Percentiles rank a stretch among this genome's conserved stretches.
These are phyloP conservation scores for Athelia sp. DNA, from an alignment of 1,284 basidiomycete species.

Conservation along the genomic window DNA sequence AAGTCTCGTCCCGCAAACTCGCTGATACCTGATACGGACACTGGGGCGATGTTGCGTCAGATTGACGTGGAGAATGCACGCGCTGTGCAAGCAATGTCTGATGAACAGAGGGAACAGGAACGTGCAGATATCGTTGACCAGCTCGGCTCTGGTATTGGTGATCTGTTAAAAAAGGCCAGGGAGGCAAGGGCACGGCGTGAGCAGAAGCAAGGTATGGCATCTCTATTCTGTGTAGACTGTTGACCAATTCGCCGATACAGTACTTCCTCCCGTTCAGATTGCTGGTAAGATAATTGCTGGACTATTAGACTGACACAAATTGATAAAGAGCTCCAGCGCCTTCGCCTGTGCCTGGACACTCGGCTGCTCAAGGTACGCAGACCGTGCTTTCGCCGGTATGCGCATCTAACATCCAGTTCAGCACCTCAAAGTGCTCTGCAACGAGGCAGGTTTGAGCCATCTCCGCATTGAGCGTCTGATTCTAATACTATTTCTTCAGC, in stretches of 20 bases:
- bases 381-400: background rate
- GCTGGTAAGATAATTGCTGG: too few species aligned
- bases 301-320: too few species aligned
- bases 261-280: too few species aligned
- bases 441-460: background rate
- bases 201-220: too few species aligned
- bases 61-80: conserved; percentile 39
- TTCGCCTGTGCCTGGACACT: too few species aligned
- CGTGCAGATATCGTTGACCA: conserved; percentile 45
- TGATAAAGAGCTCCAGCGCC: too few species aligned
- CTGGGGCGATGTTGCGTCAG: conserved; percentile 13
- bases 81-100: conserved; percentile 37
- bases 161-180: conserved; percentile 39
- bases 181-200: conserved; percentile 25
- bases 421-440: background rate
- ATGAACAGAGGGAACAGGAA: conserved; percentile 38
- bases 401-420: background rate
- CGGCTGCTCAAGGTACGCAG: too few species aligned
- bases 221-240: too few species aligned
- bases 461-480: conserved; percentile 5
- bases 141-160: conserved; percentile 46
- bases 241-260: too few species aligned
- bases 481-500: conserved; percentile 14
- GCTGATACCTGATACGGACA: conserved; percentile 11
- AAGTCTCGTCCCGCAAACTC: background rate